Conservation (phyloP, 2,329 filamentous ascomycete genomes). For the Hymenotorrendiella dingleyae region DNA sequence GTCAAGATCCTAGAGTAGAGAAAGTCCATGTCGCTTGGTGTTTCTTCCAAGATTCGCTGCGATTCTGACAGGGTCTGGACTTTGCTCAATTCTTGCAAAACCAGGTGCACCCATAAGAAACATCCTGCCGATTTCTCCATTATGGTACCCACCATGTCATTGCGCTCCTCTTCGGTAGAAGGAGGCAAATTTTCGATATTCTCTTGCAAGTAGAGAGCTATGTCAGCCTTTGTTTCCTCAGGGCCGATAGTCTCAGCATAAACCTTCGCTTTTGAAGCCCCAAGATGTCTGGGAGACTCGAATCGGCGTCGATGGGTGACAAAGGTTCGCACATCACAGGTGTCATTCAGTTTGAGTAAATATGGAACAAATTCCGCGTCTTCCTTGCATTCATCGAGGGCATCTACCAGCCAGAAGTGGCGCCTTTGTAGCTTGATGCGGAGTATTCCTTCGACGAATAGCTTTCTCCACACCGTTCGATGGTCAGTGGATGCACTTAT, state of each 20-base stretch:
- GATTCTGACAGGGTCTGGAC: conserved; percentile 17
- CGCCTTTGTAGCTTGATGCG: background rate
- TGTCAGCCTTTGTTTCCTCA: background rate
- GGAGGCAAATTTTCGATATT: background rate
- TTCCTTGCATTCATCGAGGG: conserved; percentile 14
- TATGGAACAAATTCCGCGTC: background rate
- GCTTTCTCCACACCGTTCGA: conserved; percentile 12
- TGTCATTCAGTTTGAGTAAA: background rate
- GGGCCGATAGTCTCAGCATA: background rate
- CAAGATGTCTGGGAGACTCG: background rate
- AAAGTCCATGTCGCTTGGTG: conserved; percentile 21
- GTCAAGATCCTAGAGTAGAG: conserved; percentile 1
- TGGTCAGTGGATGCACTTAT: conserved; percentile 1
- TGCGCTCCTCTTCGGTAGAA: background rate
- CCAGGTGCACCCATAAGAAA: conserved; percentile 2
- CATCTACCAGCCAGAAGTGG: conserved; percentile 18
- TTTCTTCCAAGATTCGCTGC: conserved; percentile 15
- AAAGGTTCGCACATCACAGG: background rate
- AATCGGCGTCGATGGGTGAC: background rate
- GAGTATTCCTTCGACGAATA: conserved; percentile 14
- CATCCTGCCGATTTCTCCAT: background rate
- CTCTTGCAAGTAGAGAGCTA: background rate
- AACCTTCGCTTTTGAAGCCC: background rate
- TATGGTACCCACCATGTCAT: background rate
- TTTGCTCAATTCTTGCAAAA: background rate